phyloP scores from a whole-genome alignment of 2,329 filamentous ascomycete genomes.

The Rhynchosporium secalis region DNA sequence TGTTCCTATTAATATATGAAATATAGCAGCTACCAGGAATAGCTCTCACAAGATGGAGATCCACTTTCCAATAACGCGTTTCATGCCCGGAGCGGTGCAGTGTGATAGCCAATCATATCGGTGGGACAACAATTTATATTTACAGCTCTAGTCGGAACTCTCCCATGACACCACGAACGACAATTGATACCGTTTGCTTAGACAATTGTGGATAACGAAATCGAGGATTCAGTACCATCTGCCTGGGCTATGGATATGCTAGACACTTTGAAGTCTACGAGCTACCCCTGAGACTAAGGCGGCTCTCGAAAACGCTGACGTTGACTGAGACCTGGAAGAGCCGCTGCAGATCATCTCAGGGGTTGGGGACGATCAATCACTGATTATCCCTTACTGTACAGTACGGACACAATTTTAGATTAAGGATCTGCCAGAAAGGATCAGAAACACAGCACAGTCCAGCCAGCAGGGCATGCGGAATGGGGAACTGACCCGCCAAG shows the following conservation, averaged over 20 bases:
- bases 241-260: neutral
- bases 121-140: neutral
- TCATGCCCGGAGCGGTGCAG: conserved; percentile 8
- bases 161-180: neutral
- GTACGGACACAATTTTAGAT: conserved; percentile 12
- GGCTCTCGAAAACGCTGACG: neutral
- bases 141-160: neutral
- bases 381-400: neutral
- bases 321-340: conserved; percentile 8
- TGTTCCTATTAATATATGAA: neutral
- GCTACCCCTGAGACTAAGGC: neutral
- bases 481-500: conserved; percentile 12
- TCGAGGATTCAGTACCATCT: too few relatives aligned
- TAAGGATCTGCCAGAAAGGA: conserved; percentile 13
- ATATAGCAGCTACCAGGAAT: conserved; percentile 1
- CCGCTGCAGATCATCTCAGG: conserved; percentile 16
- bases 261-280: neutral
- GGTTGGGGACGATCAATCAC: conserved; percentile 18
- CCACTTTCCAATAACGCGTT: conserved; percentile 12
- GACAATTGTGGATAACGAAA: too few relatives aligned
- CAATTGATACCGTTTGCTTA: neutral
- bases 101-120: conserved; percentile 9
- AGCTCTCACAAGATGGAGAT: neutral
- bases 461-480: neutral
- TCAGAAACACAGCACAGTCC: neutral